A percentile compares a stretch with the other conserved stretches of the same genome.
Evolutionary conservation across 164 flowering plant species (phyloP).

Genomic region (Chimonanthus salicifolius): DNA sequence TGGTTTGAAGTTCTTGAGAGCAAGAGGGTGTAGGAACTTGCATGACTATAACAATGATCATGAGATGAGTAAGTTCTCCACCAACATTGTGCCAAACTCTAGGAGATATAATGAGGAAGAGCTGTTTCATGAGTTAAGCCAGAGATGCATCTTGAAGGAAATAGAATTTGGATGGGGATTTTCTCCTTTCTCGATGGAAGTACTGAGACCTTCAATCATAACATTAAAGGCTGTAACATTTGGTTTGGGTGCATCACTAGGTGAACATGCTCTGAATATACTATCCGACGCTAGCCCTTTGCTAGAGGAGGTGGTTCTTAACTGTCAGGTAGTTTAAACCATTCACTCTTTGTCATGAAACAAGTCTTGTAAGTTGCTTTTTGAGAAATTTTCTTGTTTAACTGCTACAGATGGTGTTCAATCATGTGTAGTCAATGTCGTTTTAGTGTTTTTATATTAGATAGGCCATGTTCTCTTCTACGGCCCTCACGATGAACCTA

Average conservation of each 20-base stretch:
- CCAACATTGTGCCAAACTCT: conserved; percentile 5
- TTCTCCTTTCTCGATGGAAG: conserved; percentile 38
- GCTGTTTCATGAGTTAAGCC: conserved; percentile 32
- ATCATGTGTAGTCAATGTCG: neutral
- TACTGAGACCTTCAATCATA: conserved; percentile 42
- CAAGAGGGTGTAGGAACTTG: conserved; percentile 56
- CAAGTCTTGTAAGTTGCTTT: neutral
- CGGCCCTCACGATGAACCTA: neutral
- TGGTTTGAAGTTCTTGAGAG: conserved; percentile 44
- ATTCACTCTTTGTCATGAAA: neutral
- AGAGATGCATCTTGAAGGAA: conserved; percentile 48
- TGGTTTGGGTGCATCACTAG: conserved; percentile 72
- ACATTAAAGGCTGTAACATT: conserved; percentile 41
- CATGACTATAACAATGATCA: conserved; percentile 17
- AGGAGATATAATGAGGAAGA: conserved; percentile 14
- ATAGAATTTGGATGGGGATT: conserved; percentile 75
- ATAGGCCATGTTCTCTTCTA: neutral
- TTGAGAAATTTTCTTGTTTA: neutral
- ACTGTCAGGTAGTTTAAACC: conserved; percentile 55
- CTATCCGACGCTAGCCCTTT: conserved; percentile 52
- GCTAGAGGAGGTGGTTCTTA: conserved; percentile 51
- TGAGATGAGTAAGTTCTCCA: conserved; percentile 11
- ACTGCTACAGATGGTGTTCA: neutral
- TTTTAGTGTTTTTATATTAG: neutral
- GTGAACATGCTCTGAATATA: conserved; percentile 34